Evolutionary conservation across 1,139 yeast species (phyloP).

Genomic region (Casaregolazyma lundiana): DNA sequence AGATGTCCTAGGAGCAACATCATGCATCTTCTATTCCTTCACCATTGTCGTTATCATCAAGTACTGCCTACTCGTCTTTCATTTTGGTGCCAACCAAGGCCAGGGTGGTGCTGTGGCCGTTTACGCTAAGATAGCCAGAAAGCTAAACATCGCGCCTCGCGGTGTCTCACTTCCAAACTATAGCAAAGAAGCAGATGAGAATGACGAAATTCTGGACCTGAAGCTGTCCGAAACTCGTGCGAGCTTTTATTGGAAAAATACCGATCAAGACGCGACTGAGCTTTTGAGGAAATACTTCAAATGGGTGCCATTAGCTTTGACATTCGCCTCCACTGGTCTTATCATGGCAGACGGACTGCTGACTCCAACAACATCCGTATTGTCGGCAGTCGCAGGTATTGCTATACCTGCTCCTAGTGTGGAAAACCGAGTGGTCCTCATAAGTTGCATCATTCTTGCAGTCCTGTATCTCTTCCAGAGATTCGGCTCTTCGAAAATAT

Average conservation of each 20-base stretch:
- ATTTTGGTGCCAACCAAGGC: conserved; percentile 46
- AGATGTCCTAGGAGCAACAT: conserved; percentile 49
- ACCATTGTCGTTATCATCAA: conserved; percentile 50
- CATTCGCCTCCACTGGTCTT: conserved; percentile 25
- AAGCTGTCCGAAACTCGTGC: conserved; percentile 9
- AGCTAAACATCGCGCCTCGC: conserved; percentile 36
- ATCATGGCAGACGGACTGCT: conserved; percentile 56
- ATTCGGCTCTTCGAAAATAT: conserved; percentile 37
- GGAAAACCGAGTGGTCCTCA: conserved; percentile 33
- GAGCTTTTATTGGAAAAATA: conserved; percentile 6
- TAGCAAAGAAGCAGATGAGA: conserved; percentile 1
- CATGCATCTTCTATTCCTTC: conserved; percentile 52
- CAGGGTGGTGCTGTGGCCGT: conserved; percentile 63
- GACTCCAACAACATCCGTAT: conserved; percentile 59
- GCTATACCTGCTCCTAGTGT: conserved; percentile 43
- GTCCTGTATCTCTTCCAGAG: conserved; percentile 44
- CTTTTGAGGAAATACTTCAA: neutral
- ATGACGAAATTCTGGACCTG: conserved; percentile 2
- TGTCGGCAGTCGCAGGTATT: conserved; percentile 43
- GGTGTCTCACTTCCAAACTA: conserved; percentile 8
- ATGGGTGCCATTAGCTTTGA: conserved; percentile 7
- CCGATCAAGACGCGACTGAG: neutral
- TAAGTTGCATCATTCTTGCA: conserved; percentile 46
- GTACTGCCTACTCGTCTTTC: conserved; percentile 46
- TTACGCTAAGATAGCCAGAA: conserved; percentile 51